Percentiles rank a stretch among this genome's conserved stretches.
Evolutionary conservation across 345 rosid species (phyloP).

Genomic region (Raphanus raphanistrum): DNA sequence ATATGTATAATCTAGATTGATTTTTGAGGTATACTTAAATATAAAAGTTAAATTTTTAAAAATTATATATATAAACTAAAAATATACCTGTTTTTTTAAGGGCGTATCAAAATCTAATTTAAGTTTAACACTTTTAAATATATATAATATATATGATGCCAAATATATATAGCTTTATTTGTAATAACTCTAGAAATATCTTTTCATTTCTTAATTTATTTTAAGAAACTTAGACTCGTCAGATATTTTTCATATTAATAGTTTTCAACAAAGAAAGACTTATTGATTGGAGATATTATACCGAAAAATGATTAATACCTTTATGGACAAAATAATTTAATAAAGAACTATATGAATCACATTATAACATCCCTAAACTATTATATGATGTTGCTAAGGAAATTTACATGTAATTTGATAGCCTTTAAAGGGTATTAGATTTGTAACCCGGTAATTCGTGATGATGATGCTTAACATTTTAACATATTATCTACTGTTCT

Average conservation of each 20-base stretch:
- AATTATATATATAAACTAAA: too few species aligned
- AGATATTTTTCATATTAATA: not conserved
- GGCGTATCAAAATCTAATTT: too few species aligned
- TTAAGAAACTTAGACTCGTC: not conserved
- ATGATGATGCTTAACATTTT: not conserved
- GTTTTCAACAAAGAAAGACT: not conserved
- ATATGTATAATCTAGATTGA: too few species aligned
- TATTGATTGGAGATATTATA: not conserved
- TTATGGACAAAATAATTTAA: too few species aligned
- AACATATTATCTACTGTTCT: not conserved
- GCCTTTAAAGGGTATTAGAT: not conserved
- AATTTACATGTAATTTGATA: not conserved
- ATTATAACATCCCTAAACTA: not conserved
- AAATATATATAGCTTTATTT: too few species aligned
- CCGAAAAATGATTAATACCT: not conserved
- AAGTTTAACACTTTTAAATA: too few species aligned
- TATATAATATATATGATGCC: too few species aligned
- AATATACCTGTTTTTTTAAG: too few species aligned
- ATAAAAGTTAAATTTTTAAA: too few species aligned
- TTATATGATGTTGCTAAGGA: not conserved
- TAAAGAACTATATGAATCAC: too few species aligned
- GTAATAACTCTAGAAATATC: not conserved
- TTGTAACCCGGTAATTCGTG: not conserved
- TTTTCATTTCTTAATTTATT: not conserved
- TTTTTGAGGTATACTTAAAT: too few species aligned